phyloP scores from a whole-genome alignment of 169 alveolate genomes.

The Prorocentrum cordatum region DNA sequence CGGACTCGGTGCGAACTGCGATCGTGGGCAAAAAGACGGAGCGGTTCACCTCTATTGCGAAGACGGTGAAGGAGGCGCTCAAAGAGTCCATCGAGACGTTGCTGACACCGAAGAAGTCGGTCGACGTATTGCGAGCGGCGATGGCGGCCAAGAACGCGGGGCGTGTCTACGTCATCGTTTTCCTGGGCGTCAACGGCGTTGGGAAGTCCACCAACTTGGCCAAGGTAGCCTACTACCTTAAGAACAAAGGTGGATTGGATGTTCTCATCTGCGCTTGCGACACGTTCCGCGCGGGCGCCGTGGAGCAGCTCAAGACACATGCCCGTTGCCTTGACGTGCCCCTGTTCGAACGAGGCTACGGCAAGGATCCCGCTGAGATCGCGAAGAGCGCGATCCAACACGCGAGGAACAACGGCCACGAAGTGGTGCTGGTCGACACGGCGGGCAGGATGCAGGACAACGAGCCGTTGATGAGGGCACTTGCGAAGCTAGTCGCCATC shows the following conservation, averaged over 20 bases:
- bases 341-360: slow-evolving; percentile 96
- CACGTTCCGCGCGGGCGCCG: slow-evolving; percentile 99
- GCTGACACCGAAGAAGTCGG: slow-evolving; percentile 75
- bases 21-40: slow-evolving; percentile 72
- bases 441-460: slow-evolving; percentile 99
- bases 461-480: slow-evolving; percentile 96
- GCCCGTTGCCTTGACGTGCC: slow-evolving; percentile 90
- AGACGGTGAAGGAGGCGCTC: slow-evolving; percentile 73
- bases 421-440: slow-evolving; percentile 98
- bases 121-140: slow-evolving; percentile 73
- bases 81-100: slow-evolving; percentile 70
- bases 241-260: slow-evolving; percentile 32
- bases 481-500: slow-evolving; percentile 92
- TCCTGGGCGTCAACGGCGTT: slow-evolving; percentile 98
- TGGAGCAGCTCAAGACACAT: slow-evolving; percentile 97
- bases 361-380: slow-evolving; percentile 95
- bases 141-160: slow-evolving; percentile 67
- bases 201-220: slow-evolving; percentile 99
- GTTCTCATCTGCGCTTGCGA: slow-evolving; percentile 98
- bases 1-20: slow-evolving; percentile 55
- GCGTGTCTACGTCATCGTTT: slow-evolving; percentile 72
- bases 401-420: slow-evolving; percentile 84
- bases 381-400: slow-evolving; percentile 89
- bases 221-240: slow-evolving; percentile 76
- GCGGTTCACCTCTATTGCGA: slow-evolving; percentile 71